Evolutionary conservation across 2,329 filamentous ascomycete species (phyloP).

Genomic region (Claviceps quebecensis): DNA sequence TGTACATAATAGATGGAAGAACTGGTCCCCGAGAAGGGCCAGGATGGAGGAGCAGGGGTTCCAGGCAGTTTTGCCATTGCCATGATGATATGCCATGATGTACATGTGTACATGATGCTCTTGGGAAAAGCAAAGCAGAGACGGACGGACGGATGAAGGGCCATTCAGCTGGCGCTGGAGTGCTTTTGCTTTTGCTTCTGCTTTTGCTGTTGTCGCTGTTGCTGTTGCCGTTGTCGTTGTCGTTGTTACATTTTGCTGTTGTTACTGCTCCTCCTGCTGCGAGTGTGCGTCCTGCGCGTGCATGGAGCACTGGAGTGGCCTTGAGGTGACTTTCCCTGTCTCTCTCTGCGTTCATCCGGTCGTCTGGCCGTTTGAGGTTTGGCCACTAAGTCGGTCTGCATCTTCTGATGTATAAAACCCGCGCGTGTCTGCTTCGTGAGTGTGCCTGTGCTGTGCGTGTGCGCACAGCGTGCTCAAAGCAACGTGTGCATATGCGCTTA

Average conservation of each 20-base stretch:
- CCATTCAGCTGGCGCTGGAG: conserved; percentile 6
- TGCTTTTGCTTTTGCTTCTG: not conserved
- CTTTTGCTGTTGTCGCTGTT: not conserved
- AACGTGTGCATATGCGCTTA: not conserved
- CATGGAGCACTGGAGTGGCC: not conserved
- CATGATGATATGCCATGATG: not conserved
- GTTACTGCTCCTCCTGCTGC: conserved; percentile 4
- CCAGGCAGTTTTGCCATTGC: not conserved
- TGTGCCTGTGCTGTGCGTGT: not conserved
- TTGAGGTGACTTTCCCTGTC: not conserved
- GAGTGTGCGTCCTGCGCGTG: not conserved
- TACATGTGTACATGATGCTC: not conserved
- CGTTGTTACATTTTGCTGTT: not conserved
- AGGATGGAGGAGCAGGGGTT: conserved; percentile 6
- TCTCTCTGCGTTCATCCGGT: not conserved
- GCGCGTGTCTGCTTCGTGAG: not conserved
- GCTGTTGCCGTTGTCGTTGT: not conserved
- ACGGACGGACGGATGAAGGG: not conserved
- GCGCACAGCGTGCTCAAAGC: no score
- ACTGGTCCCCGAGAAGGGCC: conserved; percentile 3
- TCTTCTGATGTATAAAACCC: not conserved
- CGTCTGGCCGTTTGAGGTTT: not conserved
- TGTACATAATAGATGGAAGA: not conserved
- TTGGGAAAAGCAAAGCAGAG: conserved; percentile 3
- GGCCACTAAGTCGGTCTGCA: not conserved